phyloP scores from a whole-genome alignment of 495 filamentous ascomycete species.

The Hypoxylon fragiforme region DNA sequence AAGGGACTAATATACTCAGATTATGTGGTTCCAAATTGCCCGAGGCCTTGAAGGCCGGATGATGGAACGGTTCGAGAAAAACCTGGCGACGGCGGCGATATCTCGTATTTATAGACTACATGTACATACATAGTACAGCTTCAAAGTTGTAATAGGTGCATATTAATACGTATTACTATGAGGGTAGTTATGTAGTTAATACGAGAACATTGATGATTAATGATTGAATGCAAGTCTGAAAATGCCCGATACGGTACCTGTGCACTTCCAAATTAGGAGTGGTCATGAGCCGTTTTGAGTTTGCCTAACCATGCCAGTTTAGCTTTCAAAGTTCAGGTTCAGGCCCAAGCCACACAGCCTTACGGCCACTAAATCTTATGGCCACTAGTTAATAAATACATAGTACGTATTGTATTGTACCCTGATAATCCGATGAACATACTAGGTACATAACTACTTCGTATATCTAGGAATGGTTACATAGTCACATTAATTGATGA shows the following conservation, averaged over 20 bases:
- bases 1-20: too few relatives aligned
- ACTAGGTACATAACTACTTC: not conserved
- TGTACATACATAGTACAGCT: not conserved
- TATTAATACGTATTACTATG: not conserved
- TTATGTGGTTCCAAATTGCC: too few relatives aligned
- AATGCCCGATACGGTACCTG: too few relatives aligned
- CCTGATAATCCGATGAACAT: too few relatives aligned
- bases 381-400: too few relatives aligned
- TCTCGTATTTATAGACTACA: conserved; percentile 12
- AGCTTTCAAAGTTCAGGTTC: not conserved
- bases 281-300: not conserved
- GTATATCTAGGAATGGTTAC: too few relatives aligned
- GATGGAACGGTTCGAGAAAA: conserved; percentile 10
- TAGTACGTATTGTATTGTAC: too few relatives aligned
- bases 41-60: not conserved
- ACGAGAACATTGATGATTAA: too few relatives aligned
- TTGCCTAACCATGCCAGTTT: not conserved
- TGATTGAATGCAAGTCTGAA: too few relatives aligned
- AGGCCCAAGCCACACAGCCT: not conserved
- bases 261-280: not conserved
- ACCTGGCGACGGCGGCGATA: not conserved
- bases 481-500: too few relatives aligned
- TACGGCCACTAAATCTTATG: too few relatives aligned
- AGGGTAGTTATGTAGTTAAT: not conserved
- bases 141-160: conserved; percentile 14